Conservation (phyloP, 768 basidiomycete species). For the Cubamyces sp. region DNA sequence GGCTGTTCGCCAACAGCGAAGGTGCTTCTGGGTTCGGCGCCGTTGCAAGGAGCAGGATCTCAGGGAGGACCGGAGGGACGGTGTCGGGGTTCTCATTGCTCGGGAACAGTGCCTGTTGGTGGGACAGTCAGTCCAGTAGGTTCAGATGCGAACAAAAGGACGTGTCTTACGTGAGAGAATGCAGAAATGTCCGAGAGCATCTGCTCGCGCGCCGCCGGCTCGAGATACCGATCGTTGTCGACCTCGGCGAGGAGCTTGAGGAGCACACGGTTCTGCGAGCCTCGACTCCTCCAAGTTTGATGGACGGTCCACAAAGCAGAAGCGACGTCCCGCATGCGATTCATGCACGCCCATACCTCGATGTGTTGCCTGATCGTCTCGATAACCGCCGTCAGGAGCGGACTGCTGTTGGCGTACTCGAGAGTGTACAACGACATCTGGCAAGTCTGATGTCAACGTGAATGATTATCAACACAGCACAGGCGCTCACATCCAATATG, state of each 20-base stretch:
- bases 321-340: conserved; percentile 57
- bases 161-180: conserved; percentile 59
- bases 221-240: conserved; percentile 62
- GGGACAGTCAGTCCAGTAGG: not conserved
- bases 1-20: conserved; percentile 69
- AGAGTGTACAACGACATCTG: conserved; percentile 48
- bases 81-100: conserved; percentile 37
- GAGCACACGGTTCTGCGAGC: conserved; percentile 66
- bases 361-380: conserved; percentile 73
- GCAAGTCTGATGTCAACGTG: not conserved
- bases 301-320: conserved; percentile 64
- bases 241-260: conserved; percentile 67
- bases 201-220: conserved; percentile 57
- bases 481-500: conserved; percentile 62
- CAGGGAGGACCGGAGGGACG: conserved; percentile 51
- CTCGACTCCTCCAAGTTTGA: conserved; percentile 63
- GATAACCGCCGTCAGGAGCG: conserved; percentile 64
- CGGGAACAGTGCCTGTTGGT: conserved; percentile 45
- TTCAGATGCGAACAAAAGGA: not conserved
- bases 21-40: conserved; percentile 64
- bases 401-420: conserved; percentile 52
- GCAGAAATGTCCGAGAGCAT: conserved; percentile 61
- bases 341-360: conserved; percentile 80
- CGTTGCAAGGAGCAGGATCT: conserved; percentile 67
- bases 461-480: not conserved